Evolutionary conservation across 345 rosid genomes (phyloP), one percentile per base, ranked within the genome.

Genomic region (Eucalyptus paniculata): DNA sequence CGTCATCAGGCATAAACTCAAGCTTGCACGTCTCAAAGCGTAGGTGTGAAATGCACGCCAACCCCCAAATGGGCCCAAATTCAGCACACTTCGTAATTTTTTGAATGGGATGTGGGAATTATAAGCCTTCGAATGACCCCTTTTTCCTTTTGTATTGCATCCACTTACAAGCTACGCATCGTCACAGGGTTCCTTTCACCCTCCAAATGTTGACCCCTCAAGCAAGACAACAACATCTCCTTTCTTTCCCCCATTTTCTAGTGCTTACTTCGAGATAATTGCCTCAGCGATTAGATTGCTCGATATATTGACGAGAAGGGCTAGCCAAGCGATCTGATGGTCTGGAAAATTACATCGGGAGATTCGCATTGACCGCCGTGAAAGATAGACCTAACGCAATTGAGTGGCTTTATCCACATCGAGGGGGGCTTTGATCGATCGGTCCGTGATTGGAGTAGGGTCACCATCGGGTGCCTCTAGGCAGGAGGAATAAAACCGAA

Each of bases 121-220:
- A 65, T 60, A 7, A n/a, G 37, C 77, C 77, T 65, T 65, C 2
- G 40, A 15, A 14, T 65, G 19, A 32, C 40, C 83, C 14, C 15
- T 21, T 40, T 72, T 72, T 11, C 3, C 28, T 86, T 86, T 44
- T 77, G 56, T 86, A n/a, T 89, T 89, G 88, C 86, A 77, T 45
- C 86, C 72, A 82, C 96, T 92, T 95, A 6, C 92, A 94, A 94
- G 96, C 95, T 83, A 95, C 92, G 96, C 93, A 92, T 91, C 90
- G 89, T 90, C 91, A 65, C 67, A 12, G 32, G 58, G 7, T 82
- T 86, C 11, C 4, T 72, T 72, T 37, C 82, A 11, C 26, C 45
- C 45, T 21, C 82, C 28, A 10, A 37, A 10, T 77, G 47, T 77
- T 6, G 85, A 77, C 85, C 3, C 24, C 16, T n/a, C n/a, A n/a